A percentile compares a stretch with the other conserved stretches of the same genome.
Conservation (phyloP, 2,329 filamentous ascomycete genomes). For the Fusarium haematococcum region DNA sequence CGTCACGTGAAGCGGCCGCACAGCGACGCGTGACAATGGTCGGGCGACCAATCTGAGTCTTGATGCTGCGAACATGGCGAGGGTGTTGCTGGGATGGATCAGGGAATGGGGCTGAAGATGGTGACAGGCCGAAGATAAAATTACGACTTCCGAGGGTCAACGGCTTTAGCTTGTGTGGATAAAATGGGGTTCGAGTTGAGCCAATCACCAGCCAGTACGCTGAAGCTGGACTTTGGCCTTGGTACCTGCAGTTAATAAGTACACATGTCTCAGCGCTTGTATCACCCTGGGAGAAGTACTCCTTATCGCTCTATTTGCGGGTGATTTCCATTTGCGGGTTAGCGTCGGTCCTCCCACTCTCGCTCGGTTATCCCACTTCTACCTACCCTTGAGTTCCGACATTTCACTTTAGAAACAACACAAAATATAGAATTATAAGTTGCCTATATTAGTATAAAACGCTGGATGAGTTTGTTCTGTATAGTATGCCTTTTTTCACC, state of each 20-base stretch:
- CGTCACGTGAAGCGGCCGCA: conserved; percentile 28
- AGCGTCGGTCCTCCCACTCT: background rate
- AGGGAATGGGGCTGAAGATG: background rate
- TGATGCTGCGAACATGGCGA: conserved; percentile 32
- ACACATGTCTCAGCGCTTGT: fast-evolving
- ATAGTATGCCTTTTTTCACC: background rate
- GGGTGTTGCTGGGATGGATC: background rate
- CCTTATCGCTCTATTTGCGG: background rate
- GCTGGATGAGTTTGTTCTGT: background rate
- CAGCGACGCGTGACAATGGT: conserved; percentile 19
- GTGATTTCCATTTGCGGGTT: too few species aligned
- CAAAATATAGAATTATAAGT: background rate
- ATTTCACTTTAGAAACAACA: background rate
- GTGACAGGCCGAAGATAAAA: conserved; percentile 11
- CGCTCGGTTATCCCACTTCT: background rate
- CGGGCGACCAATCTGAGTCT: conserved; percentile 16
- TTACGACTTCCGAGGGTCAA: conserved; percentile 6
- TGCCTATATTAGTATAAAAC: background rate
- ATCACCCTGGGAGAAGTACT: background rate
- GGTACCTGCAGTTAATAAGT: background rate
- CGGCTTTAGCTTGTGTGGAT: conserved; percentile 18
- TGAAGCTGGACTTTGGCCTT: background rate
- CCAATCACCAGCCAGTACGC: background rate
- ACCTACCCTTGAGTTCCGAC: background rate
- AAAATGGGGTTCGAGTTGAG: background rate